phyloP scores from a whole-genome alignment of 1,139 yeast genomes.

The Saccharomyces uvarum region DNA sequence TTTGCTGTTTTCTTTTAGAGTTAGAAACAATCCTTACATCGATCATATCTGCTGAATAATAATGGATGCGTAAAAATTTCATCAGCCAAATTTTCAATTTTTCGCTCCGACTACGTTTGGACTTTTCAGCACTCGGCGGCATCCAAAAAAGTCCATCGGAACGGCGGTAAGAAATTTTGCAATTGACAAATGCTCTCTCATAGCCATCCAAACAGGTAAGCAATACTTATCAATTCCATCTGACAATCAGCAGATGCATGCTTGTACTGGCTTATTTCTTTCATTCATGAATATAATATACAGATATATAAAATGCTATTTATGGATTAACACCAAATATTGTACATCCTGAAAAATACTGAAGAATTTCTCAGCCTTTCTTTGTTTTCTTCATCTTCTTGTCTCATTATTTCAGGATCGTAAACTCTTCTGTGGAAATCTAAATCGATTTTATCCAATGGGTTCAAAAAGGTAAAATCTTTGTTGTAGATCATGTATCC shows the following conservation, averaged over 20 bases:
- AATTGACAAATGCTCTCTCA: neutral
- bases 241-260: neutral
- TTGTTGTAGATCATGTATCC: slow-evolving; percentile 46
- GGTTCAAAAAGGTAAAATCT: slow-evolving; percentile 38
- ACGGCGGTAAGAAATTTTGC: neutral
- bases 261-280: neutral
- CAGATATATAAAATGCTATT: neutral
- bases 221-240: neutral
- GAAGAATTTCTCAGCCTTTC: slow-evolving; percentile 34
- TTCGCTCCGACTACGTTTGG: neutral
- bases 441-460: slow-evolving; percentile 44
- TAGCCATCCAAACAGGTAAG: neutral
- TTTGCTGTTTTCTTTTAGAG: neutral
- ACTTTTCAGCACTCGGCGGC: neutral
- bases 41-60: neutral
- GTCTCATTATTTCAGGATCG: slow-evolving; percentile 45
- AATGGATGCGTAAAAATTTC: neutral
- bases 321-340: slow-evolving; percentile 42
- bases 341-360: slow-evolving; percentile 33
- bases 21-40: neutral
- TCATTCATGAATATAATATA: neutral
- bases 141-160: neutral
- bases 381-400: slow-evolving; percentile 45
- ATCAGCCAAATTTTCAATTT: neutral
- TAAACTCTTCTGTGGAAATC: slow-evolving; percentile 49